Conservation (phyloP, 805 yeast genomes). For the Dipodascus geniculatus region DNA sequence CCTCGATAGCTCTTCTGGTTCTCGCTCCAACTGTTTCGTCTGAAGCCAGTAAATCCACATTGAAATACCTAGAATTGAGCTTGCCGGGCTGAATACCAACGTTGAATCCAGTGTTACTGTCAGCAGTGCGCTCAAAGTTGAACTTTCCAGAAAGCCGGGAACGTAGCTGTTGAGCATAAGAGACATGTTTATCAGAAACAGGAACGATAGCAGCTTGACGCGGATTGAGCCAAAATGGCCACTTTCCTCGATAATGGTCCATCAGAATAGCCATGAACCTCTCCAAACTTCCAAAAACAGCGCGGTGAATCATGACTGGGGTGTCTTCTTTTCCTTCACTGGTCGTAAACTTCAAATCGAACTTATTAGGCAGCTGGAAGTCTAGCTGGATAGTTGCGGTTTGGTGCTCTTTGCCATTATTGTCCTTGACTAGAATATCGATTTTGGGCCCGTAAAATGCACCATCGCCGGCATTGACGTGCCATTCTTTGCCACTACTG, state of each 20-base stretch:
- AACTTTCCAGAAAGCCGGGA: constrained; percentile 26
- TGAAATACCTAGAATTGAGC: constrained; percentile 47
- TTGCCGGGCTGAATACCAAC: constrained; percentile 36
- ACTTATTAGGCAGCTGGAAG: constrained; percentile 84
- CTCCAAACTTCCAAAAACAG: constrained; percentile 90
- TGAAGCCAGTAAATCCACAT: constrained; percentile 65
- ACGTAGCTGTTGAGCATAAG: constrained; percentile 41
- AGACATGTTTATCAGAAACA: constrained; percentile 43
- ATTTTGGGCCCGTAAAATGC: constrained; percentile 69
- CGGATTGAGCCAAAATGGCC: constrained; percentile 98
- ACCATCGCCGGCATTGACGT: constrained; percentile 83
- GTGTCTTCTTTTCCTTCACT: constrained; percentile 36
- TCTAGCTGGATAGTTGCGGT: constrained; percentile 93
- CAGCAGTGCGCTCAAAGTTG: constrained; percentile 20
- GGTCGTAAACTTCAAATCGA: constrained; percentile 53
- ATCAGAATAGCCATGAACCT: constrained; percentile 82
- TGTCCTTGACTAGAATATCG: constrained; percentile 74
- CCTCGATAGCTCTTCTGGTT: constrained; percentile 62
- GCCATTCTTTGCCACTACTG: constrained; percentile 46
- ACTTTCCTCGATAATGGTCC: constrained; percentile 81
- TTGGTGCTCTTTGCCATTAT: constrained; percentile 73
- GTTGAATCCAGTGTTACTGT: constrained; percentile 23
- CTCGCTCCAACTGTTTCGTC: constrained; percentile 70
- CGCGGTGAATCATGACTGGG: constrained; percentile 95
- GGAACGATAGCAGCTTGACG: constrained; percentile 83